Evolutionary conservation across 1,139 yeast genomes (phyloP).

Genomic region (Geotrichum fermentans): DNA sequence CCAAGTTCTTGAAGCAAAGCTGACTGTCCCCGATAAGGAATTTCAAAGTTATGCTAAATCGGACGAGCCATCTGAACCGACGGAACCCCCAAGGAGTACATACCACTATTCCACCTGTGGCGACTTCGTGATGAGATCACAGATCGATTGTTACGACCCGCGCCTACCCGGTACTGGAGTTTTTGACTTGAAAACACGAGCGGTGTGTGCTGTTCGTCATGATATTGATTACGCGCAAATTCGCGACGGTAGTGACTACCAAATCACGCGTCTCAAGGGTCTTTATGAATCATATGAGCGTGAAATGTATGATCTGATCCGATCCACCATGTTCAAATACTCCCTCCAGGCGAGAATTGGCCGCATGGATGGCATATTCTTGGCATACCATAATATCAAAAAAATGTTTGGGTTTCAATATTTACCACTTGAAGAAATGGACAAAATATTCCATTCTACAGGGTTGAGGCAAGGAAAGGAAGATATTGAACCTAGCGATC

Average conservation of each 20-base stretch:
- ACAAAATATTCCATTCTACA: slow-evolving; percentile 50
- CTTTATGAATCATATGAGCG: slow-evolving; percentile 71
- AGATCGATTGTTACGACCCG: slow-evolving; percentile 75
- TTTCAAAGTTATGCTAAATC: slow-evolving; percentile 39
- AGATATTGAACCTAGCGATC: slow-evolving; percentile 24
- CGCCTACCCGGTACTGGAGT: slow-evolving; percentile 86
- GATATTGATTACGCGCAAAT: slow-evolving; percentile 63
- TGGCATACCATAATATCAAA: slow-evolving; percentile 83
- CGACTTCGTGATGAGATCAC: slow-evolving; percentile 77
- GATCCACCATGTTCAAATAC: slow-evolving; percentile 77
- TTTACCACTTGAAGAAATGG: slow-evolving; percentile 68
- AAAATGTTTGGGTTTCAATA: slow-evolving; percentile 88
- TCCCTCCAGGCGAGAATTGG: slow-evolving; percentile 91
- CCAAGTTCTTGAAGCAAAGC: slow-evolving; percentile 65
- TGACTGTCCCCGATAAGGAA: slow-evolving; percentile 50
- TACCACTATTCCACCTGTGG: slow-evolving; percentile 74
- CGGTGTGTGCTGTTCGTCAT: slow-evolving; percentile 78
- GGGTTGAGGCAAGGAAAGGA: slow-evolving; percentile 9
- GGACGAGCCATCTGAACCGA: slow-evolving; percentile 9
- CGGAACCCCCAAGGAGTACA: slow-evolving; percentile 29
- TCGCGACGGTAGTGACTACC: slow-evolving; percentile 57
- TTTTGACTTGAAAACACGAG: slow-evolving; percentile 88
- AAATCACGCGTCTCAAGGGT: slow-evolving; percentile 58
- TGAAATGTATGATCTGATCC: slow-evolving; percentile 69
- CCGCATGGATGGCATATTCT: slow-evolving; percentile 91